A percentile compares a stretch with the other conserved stretches of the same genome.
These are phyloP conservation scores for Xylariales sp. DNA, from an alignment of 2,329 filamentous ascomycete species.

Conservation along the genomic window DNA sequence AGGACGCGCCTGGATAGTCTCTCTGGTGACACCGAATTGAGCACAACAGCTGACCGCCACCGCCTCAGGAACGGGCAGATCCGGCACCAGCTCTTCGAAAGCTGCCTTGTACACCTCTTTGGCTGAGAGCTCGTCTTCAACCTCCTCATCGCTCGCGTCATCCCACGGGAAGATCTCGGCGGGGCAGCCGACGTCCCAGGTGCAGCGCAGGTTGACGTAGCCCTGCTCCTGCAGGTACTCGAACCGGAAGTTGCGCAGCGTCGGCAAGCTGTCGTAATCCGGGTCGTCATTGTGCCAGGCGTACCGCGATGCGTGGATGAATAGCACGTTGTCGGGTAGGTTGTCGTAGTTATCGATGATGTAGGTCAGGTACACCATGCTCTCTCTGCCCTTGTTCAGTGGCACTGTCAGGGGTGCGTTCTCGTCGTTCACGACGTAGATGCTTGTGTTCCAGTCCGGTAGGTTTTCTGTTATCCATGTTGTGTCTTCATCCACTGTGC, in stretches of 20 bases:
- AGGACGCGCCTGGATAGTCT: slow-evolving; percentile 44
- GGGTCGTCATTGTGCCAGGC: slow-evolving; percentile 52
- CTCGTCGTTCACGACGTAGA: slow-evolving; percentile 51
- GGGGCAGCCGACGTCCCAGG: slow-evolving; percentile 53
- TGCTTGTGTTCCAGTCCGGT: slow-evolving; percentile 46
- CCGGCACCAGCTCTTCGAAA: slow-evolving; percentile 37
- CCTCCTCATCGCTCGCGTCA: slow-evolving; percentile 29
- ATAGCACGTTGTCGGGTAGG: slow-evolving; percentile 39
- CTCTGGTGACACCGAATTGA: slow-evolving; percentile 58
- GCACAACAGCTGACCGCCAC: slow-evolving; percentile 60
- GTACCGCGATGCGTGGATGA: slow-evolving; percentile 43
- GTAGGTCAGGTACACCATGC: slow-evolving; percentile 50
- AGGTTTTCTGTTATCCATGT: too few relatives aligned
- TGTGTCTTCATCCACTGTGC: too few relatives aligned
- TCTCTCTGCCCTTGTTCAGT: slow-evolving; percentile 46
- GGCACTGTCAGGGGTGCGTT: slow-evolving; percentile 42
- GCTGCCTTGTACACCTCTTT: slow-evolving; percentile 36
- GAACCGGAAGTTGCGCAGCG: slow-evolving; percentile 43
- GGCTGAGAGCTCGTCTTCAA: slow-evolving; percentile 31
- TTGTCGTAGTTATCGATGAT: slow-evolving; percentile 44
- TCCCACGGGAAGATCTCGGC: slow-evolving; percentile 38
- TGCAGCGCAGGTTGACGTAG: slow-evolving; percentile 59
- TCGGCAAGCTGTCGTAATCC: slow-evolving; percentile 48
- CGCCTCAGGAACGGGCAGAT: slow-evolving; percentile 37
- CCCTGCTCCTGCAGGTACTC: slow-evolving; percentile 46